A percentile compares a stretch with the other conserved stretches of the same genome.
These are phyloP conservation scores for Quercus berberidifolia DNA, from an alignment of 306 rosid species.

Conservation along the genomic window DNA sequence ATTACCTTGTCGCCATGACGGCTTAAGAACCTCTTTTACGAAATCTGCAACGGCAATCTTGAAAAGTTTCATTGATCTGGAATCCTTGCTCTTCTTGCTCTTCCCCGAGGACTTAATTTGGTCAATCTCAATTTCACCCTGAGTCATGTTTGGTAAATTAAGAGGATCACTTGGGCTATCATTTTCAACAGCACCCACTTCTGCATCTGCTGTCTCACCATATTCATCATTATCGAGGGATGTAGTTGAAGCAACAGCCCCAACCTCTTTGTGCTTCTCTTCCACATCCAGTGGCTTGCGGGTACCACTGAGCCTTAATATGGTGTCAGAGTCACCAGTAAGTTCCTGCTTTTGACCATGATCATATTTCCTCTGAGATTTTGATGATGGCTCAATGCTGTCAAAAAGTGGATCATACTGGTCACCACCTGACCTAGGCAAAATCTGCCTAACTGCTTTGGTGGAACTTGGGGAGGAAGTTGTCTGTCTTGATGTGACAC, in stretches of 20 bases:
- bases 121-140: slow-evolving; percentile 66
- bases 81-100: slow-evolving; percentile 73
- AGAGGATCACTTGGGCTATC: slow-evolving; percentile 59
- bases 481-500: slow-evolving; percentile 51
- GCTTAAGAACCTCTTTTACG: slow-evolving; percentile 91
- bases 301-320: slow-evolving; percentile 48
- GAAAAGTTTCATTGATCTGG: slow-evolving; percentile 77
- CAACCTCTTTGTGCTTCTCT: slow-evolving; percentile 57
- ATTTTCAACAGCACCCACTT: slow-evolving; percentile 72
- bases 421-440: slow-evolving; percentile 50
- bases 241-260: slow-evolving; percentile 66
- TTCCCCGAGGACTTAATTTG: slow-evolving; percentile 71
- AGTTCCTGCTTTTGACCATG: slow-evolving; percentile 52
- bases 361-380: slow-evolving; percentile 39
- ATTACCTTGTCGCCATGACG: slow-evolving; percentile 97
- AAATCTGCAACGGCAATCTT: slow-evolving; percentile 87
- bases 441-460: slow-evolving; percentile 43
- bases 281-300: slow-evolving; percentile 49
- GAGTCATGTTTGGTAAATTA: slow-evolving; percentile 37
- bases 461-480: slow-evolving; percentile 54
- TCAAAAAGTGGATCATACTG: slow-evolving; percentile 95
- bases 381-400: slow-evolving; percentile 72
- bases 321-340: slow-evolving; percentile 50
- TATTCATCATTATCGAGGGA: slow-evolving; percentile 76
- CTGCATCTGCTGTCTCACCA: slow-evolving; percentile 93